Percentiles rank a stretch among this genome's conserved stretches.
Conservation (phyloP, 306 rosid species). For the Vigna reflexopilosa region DNA sequence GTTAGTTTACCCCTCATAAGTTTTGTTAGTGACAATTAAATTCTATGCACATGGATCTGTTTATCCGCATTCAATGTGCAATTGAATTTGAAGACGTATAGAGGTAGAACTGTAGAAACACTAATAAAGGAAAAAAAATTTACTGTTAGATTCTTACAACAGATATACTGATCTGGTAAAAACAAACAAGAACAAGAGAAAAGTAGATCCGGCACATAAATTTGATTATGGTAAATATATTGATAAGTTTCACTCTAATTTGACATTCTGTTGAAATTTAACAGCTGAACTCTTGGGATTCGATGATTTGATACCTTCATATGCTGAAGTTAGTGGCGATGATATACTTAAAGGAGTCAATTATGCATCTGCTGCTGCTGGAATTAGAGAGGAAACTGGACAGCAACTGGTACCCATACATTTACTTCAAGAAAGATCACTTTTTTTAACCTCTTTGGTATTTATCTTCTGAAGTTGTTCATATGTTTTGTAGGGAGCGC, state of each 20-base stretch:
- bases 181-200: background rate
- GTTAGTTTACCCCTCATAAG: constrained; percentile 2
- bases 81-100: constrained; percentile 42
- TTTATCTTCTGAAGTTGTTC: background rate
- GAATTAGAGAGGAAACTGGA: constrained; percentile 95
- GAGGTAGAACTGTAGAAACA: constrained; percentile 1
- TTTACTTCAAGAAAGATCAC: background rate
- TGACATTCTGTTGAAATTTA: constrained; percentile 30
- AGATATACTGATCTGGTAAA: constrained; percentile 32
- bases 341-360: constrained; percentile 81
- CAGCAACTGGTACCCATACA: constrained; percentile 67
- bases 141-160: constrained; percentile 25
- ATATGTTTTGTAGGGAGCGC: constrained; percentile 65
- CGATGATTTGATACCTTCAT: constrained; percentile 58
- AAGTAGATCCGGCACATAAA: constrained; percentile 1
- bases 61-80: constrained; percentile 43
- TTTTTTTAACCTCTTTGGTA: background rate
- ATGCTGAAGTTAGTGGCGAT: constrained; percentile 59
- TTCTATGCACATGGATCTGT: constrained; percentile 52
- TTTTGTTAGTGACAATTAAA: constrained; percentile 25
- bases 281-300: constrained; percentile 77
- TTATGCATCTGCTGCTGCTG: constrained; percentile 98
- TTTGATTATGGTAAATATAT: constrained; percentile 9
- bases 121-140: constrained; percentile 26
- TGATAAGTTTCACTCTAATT: constrained; percentile 3